These are phyloP conservation scores for Elsinoe batatas DNA, from an alignment of 2,329 filamentous ascomycete genomes.

Conservation along the genomic window DNA sequence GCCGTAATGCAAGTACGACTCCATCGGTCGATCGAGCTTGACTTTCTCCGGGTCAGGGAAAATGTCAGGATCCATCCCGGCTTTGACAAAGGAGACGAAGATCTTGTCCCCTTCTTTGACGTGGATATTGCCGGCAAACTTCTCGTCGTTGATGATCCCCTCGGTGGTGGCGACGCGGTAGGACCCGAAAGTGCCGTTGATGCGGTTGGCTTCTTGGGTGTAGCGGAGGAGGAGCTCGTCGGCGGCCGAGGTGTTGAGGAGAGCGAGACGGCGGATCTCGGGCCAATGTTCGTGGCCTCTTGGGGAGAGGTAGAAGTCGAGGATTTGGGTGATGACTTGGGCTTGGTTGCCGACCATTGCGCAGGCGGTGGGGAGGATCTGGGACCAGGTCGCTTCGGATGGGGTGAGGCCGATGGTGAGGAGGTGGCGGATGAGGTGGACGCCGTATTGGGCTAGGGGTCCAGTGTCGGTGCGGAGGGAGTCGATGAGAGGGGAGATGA, in stretches of 20 bases:
- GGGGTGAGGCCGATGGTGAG: too few relatives aligned
- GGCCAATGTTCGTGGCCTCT: slow-evolving; percentile 27
- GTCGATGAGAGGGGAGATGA: too few relatives aligned
- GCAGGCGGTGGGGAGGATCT: background rate
- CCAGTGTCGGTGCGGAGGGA: too few relatives aligned
- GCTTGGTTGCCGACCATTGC: background rate
- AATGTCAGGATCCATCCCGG: slow-evolving; percentile 30
- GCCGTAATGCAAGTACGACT: slow-evolving; percentile 37
- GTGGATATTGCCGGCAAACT: slow-evolving; percentile 4
- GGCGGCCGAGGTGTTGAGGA: slow-evolving; percentile 34
- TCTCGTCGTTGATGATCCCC: slow-evolving; percentile 27
- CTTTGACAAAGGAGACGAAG: slow-evolving; percentile 37
- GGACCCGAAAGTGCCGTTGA: slow-evolving; percentile 36
- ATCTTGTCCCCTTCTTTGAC: slow-evolving; percentile 31
- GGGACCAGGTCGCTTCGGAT: too few relatives aligned
- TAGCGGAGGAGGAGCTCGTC: slow-evolving; percentile 44
- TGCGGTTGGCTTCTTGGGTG: slow-evolving; percentile 35
- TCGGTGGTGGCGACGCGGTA: slow-evolving; percentile 28
- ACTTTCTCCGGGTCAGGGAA: slow-evolving; percentile 35
- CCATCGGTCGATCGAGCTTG: slow-evolving; percentile 30
- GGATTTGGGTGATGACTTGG: slow-evolving; percentile 40
- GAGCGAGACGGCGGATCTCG: slow-evolving; percentile 40
- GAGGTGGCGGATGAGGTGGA: too few relatives aligned
- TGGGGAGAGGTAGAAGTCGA: slow-evolving; percentile 17
- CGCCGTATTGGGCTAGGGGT: too few relatives aligned